A percentile compares a stretch with the other conserved stretches of the same genome.
Conservation (phyloP, 1,284 basidiomycete species). For the Irpex rosettiformis region DNA sequence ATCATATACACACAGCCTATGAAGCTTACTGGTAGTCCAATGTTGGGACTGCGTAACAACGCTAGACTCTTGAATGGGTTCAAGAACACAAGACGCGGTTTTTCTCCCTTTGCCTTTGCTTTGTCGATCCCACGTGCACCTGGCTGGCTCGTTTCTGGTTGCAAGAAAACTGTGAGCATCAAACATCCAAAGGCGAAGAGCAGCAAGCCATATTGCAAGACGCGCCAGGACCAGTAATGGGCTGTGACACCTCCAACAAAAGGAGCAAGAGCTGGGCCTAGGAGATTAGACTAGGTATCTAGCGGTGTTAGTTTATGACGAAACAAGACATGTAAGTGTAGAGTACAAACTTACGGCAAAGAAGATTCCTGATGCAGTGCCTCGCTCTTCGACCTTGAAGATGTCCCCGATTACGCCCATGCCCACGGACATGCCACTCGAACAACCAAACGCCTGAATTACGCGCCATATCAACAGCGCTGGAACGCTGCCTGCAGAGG, state of each 20-base stretch:
- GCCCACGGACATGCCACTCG: constrained; percentile 36
- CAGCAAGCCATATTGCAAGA: constrained; percentile 54
- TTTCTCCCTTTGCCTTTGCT: constrained; percentile 18
- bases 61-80: constrained; percentile 54
- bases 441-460: constrained; percentile 56
- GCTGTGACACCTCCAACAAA: constrained; percentile 38
- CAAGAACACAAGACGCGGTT: constrained; percentile 39
- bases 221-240: constrained; percentile 63
- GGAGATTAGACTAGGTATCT: constrained; percentile 19
- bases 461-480: constrained; percentile 58
- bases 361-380: constrained; percentile 40
- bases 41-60: constrained; percentile 54
- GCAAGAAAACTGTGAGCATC: constrained; percentile 41
- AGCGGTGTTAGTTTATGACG: neutral
- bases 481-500: constrained; percentile 39
- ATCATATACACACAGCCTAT: neutral
- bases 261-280: constrained; percentile 31
- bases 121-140: constrained; percentile 45
- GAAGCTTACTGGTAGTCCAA: constrained; percentile 46
- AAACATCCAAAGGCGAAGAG: constrained; percentile 41
- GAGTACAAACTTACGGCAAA: constrained; percentile 36
- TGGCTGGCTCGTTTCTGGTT: constrained; percentile 71
- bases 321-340: neutral
- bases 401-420: constrained; percentile 45
- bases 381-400: constrained; percentile 37